Evolutionary conservation across 192 early-diverging fungal species (phyloP).

Genomic region (Coemansia sp.): DNA sequence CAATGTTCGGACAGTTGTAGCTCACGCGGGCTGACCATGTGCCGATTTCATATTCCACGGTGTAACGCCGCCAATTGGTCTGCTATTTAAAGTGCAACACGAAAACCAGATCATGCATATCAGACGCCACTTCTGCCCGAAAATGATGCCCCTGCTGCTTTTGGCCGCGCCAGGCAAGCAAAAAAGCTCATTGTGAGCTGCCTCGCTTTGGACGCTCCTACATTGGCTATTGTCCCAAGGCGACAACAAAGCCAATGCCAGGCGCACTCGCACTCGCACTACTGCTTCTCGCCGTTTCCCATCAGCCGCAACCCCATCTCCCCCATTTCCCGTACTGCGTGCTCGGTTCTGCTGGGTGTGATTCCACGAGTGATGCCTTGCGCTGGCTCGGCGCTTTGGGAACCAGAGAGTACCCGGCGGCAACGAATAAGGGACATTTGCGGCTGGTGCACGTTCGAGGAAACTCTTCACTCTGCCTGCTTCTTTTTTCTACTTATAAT

Average conservation of each 20-base stretch:
- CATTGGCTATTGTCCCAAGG: background rate
- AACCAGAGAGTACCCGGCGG: background rate
- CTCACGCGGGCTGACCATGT: conserved; percentile 3
- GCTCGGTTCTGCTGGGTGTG: conserved; percentile 1
- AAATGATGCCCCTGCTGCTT: background rate
- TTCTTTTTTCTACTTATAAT: conserved; percentile 1
- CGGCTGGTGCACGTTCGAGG: background rate
- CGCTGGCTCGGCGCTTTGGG: background rate
- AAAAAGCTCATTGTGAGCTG: conserved; percentile 4
- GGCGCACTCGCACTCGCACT: background rate
- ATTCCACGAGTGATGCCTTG: background rate
- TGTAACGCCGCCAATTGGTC: background rate
- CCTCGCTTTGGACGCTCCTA: background rate
- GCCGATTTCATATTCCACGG: background rate
- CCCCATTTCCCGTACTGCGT: conserved; percentile 1
- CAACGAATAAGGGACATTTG: conserved; percentile 3
- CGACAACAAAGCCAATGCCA: conserved; percentile 10
- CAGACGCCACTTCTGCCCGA: background rate
- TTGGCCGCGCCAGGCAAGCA: background rate
- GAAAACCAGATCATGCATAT: conserved; percentile 1
- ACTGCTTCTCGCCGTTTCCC: conserved; percentile 18
- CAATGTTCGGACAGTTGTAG: background rate
- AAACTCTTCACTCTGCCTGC: conserved; percentile 1
- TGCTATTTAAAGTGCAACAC: background rate
- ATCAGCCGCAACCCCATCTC: conserved; percentile 10